A percentile compares a stretch with the other conserved stretches of the same genome.
phyloP scores from a whole-genome alignment of 2,329 filamentous ascomycete genomes.

The Penicillium sp. region DNA sequence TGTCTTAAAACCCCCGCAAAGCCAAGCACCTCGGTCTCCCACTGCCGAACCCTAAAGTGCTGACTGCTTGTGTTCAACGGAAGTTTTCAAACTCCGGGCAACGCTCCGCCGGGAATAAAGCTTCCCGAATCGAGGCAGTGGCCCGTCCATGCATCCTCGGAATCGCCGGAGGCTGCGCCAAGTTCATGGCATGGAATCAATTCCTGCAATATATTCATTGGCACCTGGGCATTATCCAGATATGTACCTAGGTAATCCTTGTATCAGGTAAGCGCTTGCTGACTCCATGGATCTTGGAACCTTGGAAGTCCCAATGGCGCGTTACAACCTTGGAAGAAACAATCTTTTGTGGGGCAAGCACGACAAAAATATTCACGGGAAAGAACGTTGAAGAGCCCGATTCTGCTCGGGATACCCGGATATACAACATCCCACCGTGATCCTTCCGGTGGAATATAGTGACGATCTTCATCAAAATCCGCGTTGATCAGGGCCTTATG shows the following conservation, averaged over 20 bases:
- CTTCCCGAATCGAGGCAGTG: background rate
- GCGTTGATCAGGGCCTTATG: background rate
- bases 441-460: background rate
- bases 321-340: background rate
- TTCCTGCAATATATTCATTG: no score
- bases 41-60: background rate
- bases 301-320: no score
- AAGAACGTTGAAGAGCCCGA: background rate
- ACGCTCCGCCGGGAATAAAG: background rate
- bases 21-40: background rate
- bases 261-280: no score
- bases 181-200: background rate
- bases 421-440: background rate
- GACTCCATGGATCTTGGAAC: no score
- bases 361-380: background rate
- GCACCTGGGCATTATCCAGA: background rate
- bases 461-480: background rate
- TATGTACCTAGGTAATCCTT: no score
- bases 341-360: background rate
- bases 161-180: background rate
- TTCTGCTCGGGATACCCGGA: background rate
- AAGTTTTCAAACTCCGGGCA: no score
- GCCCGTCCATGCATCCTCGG: background rate
- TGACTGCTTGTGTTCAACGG: background rate
- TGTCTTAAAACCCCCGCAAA: background rate